Conservation (phyloP, 768 basidiomycete species). For the Collybia sordida region DNA sequence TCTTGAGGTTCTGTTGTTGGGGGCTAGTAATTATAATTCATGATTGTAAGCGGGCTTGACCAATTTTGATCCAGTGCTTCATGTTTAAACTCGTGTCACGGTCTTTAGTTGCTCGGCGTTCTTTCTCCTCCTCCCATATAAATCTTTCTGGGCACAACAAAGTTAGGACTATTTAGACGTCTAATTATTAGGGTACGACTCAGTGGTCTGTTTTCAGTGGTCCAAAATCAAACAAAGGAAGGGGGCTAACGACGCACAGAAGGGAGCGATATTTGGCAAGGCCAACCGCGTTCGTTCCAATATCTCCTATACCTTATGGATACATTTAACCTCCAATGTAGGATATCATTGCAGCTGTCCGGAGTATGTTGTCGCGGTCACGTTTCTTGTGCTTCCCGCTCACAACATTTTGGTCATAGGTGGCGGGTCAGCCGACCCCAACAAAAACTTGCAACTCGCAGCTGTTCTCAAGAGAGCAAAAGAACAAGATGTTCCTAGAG, state of each 20-base stretch:
- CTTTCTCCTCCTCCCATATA: conserved; percentile 16
- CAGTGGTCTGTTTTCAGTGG: conserved; percentile 43
- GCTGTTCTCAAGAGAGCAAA: conserved; percentile 54
- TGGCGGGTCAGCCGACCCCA: conserved; percentile 57
- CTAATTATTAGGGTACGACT: neutral
- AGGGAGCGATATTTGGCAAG: conserved; percentile 55
- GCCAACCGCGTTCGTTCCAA: conserved; percentile 47
- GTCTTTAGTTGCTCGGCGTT: conserved; percentile 13
- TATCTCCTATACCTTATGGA: neutral
- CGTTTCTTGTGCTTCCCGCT: neutral
- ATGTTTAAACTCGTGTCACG: conserved; percentile 11
- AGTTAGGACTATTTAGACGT: conserved; percentile 17
- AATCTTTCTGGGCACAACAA: conserved; percentile 42
- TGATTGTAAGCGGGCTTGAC: too few species aligned
- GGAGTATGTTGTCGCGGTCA: conserved; percentile 43
- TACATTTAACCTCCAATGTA: conserved; percentile 20
- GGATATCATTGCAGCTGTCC: conserved; percentile 64
- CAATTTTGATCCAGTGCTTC: too few species aligned
- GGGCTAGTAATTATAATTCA: too few species aligned
- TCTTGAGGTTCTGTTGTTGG: too few species aligned
- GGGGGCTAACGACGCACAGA: conserved; percentile 61
- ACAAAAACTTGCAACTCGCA: conserved; percentile 52
- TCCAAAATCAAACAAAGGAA: conserved; percentile 77
- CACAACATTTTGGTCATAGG: conserved; percentile 29
- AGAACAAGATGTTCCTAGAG: conserved; percentile 61